Percentiles rank a stretch among this genome's conserved stretches.
Conservation (phyloP, 2,329 filamentous ascomycete genomes). For the Aureobasidium subglaciale region DNA sequence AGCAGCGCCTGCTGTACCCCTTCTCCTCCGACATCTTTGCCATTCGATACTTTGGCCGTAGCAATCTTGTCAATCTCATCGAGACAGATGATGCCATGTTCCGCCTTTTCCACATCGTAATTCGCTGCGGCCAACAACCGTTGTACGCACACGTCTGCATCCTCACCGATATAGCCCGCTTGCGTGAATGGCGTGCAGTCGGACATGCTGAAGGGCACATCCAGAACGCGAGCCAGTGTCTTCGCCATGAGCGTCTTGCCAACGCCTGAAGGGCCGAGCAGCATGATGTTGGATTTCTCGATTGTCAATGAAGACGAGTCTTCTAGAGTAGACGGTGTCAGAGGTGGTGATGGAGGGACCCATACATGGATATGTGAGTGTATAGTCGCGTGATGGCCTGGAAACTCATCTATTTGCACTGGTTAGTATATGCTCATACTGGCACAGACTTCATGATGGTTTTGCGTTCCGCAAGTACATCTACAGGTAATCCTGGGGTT, state of each 20-base stretch:
- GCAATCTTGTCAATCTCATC: slow-evolving; percentile 98
- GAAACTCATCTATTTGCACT: slow-evolving; percentile 46
- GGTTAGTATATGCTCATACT: slow-evolving; percentile 23
- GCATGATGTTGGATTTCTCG: slow-evolving; percentile 89
- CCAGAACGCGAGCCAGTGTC: slow-evolving; percentile 84
- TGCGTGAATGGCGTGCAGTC: slow-evolving; percentile 96
- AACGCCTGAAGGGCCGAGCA: slow-evolving; percentile 87
- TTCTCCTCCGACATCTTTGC: slow-evolving; percentile 90
- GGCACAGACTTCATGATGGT: too few relatives aligned
- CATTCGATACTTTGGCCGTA: slow-evolving; percentile 76
- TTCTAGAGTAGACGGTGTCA: slow-evolving; percentile 37
- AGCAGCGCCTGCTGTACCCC: slow-evolving; percentile 92
- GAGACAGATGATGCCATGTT: slow-evolving; percentile 88
- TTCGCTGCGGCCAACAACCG: slow-evolving; percentile 82
- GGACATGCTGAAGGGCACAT: slow-evolving; percentile 89
- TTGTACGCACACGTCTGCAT: slow-evolving; percentile 93
- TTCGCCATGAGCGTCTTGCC: slow-evolving; percentile 95
- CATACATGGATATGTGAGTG: too few relatives aligned
- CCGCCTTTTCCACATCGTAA: slow-evolving; percentile 75
- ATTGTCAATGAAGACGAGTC: slow-evolving; percentile 62
- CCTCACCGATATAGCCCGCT: slow-evolving; percentile 94
- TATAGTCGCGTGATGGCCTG: slow-evolving; percentile 52
- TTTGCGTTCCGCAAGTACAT: too few relatives aligned
- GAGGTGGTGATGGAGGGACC: slow-evolving; percentile 21
- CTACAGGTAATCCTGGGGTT: too few relatives aligned